Percentiles rank a stretch among this genome's conserved stretches.
Evolutionary conservation across 768 basidiomycete genomes (phyloP).

Genomic region (Grammothele lineata): DNA sequence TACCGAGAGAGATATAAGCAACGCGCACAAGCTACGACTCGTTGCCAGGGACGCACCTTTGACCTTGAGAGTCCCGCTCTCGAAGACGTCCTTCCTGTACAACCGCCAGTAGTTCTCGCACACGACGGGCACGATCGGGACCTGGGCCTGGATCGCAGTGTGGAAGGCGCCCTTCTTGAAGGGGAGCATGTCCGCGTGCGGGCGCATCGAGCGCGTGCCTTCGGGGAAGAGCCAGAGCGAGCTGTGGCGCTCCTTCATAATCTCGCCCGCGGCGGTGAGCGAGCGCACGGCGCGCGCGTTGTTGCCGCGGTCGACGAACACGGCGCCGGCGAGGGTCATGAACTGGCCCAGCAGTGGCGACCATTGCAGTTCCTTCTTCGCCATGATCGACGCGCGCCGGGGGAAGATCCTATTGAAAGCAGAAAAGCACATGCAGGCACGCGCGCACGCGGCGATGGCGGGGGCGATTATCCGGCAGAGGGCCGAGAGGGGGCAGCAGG

Average conservation of each 20-base stretch:
- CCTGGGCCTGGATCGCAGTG: conserved; percentile 83
- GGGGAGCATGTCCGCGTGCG: conserved; percentile 65
- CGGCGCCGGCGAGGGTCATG: conserved; percentile 83
- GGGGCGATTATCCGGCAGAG: conserved; percentile 6
- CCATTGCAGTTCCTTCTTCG: conserved; percentile 86
- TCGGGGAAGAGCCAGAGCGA: conserved; percentile 97
- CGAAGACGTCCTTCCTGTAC: conserved; percentile 76
- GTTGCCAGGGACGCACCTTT: conserved; percentile 51
- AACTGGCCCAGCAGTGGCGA: conserved; percentile 83
- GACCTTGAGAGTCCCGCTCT: conserved; percentile 71
- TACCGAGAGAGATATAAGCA: conserved; percentile 8
- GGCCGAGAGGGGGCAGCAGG: too few species aligned
- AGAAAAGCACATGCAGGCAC: conserved; percentile 4
- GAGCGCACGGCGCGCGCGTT: conserved; percentile 69
- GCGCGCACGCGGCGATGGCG: conserved; percentile 6
- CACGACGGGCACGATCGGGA: conserved; percentile 90
- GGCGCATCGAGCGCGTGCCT: conserved; percentile 78
- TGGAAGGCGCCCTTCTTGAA: conserved; percentile 99
- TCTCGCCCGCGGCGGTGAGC: conserved; percentile 69
- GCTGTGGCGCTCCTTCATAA: conserved; percentile 64
- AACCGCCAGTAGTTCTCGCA: conserved; percentile 91
- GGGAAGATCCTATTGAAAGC: conserved; percentile 65
- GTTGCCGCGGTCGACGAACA: conserved; percentile 90
- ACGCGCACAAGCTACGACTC: background rate
- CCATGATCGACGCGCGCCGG: conserved; percentile 78